A percentile compares a stretch with the other conserved stretches of the same genome.
These are phyloP conservation scores for Friedmanniomyces simplex DNA, from an alignment of 495 filamentous ascomycete species.

Conservation along the genomic window DNA sequence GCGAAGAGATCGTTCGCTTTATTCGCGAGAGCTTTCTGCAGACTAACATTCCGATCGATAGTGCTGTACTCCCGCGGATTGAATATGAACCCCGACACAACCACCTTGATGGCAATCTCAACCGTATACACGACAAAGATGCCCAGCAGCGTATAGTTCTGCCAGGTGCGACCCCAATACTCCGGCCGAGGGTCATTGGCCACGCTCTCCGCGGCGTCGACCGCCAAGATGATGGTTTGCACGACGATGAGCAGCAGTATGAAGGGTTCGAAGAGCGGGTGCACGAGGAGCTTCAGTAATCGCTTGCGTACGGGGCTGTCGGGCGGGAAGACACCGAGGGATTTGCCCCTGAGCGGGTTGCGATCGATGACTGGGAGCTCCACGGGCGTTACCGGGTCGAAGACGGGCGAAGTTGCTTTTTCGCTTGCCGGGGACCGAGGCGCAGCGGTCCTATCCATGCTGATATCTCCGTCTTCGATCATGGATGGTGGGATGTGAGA, in stretches of 20 bases:
- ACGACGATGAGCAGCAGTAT: slow-evolving; percentile 80
- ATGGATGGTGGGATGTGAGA: neutral
- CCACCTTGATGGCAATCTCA: slow-evolving; percentile 67
- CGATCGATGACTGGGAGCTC: slow-evolving; percentile 11
- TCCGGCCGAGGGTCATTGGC: slow-evolving; percentile 40
- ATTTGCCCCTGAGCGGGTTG: slow-evolving; percentile 81
- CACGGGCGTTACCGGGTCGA: neutral
- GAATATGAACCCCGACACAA: slow-evolving; percentile 85
- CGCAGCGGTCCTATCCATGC: slow-evolving; percentile 40
- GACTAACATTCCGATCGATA: slow-evolving; percentile 57
- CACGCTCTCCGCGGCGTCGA: slow-evolving; percentile 66
- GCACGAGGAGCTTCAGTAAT: slow-evolving; percentile 80
- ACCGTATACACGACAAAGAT: slow-evolving; percentile 88
- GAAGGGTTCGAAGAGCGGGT: slow-evolving; percentile 72
- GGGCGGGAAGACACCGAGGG: slow-evolving; percentile 73
- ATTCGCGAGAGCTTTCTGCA: slow-evolving; percentile 60
- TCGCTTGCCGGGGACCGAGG: slow-evolving; percentile 37
- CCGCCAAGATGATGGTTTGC: slow-evolving; percentile 74
- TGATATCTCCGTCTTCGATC: slow-evolving; percentile 1
- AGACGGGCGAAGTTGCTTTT: slow-evolving; percentile 23
- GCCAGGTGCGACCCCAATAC: slow-evolving; percentile 54
- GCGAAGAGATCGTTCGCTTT: slow-evolving; percentile 70
- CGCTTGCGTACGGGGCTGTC: slow-evolving; percentile 61
- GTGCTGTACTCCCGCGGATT: slow-evolving; percentile 82
- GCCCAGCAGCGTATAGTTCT: slow-evolving; percentile 69